These are phyloP conservation scores for Neopestalotiopsis clavispora DNA, from an alignment of 2,329 filamentous ascomycete species.

Conservation along the genomic window DNA sequence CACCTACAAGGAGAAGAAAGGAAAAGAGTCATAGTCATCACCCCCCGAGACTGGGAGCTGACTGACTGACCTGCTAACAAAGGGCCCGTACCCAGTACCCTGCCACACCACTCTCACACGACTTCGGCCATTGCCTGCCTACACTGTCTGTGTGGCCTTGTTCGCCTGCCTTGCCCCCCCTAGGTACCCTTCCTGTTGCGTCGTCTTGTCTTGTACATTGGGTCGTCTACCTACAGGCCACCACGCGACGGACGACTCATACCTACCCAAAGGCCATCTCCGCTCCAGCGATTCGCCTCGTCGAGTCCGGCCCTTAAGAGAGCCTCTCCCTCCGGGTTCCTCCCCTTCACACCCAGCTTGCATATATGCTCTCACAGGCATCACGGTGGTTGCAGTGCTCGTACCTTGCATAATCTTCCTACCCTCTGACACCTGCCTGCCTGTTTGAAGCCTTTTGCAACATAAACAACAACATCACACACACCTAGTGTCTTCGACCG, in stretches of 20 bases:
- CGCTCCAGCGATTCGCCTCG: constrained; percentile 27
- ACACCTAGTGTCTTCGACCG: not conserved
- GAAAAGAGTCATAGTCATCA: constrained; percentile 38
- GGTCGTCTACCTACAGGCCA: constrained; percentile 16
- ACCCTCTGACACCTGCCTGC: constrained; percentile 19
- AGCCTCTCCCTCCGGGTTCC: constrained; percentile 20
- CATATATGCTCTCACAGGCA: constrained; percentile 27
- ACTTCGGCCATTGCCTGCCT: constrained; percentile 16
- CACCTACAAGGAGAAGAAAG: constrained; percentile 31
- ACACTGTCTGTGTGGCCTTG: not conserved
- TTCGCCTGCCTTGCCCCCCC: constrained; percentile 26
- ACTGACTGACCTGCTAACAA: constrained; percentile 4
- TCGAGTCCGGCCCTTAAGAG: constrained; percentile 24
- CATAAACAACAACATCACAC: not conserved
- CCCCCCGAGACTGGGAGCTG: constrained; percentile 12
- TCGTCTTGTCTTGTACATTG: not conserved
- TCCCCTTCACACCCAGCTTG: constrained; percentile 20
- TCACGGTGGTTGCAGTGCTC: constrained; percentile 32
- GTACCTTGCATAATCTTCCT: constrained; percentile 38
- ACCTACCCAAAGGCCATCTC: constrained; percentile 16
- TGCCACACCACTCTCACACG: constrained; percentile 17
- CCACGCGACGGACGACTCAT: constrained; percentile 27
- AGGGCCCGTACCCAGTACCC: constrained; percentile 3
- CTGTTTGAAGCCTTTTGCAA: constrained; percentile 6
- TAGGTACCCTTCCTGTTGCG: constrained; percentile 1